Conservation (phyloP, 2,329 filamentous ascomycete genomes). For the Akanthomyces uredinophilus region DNA sequence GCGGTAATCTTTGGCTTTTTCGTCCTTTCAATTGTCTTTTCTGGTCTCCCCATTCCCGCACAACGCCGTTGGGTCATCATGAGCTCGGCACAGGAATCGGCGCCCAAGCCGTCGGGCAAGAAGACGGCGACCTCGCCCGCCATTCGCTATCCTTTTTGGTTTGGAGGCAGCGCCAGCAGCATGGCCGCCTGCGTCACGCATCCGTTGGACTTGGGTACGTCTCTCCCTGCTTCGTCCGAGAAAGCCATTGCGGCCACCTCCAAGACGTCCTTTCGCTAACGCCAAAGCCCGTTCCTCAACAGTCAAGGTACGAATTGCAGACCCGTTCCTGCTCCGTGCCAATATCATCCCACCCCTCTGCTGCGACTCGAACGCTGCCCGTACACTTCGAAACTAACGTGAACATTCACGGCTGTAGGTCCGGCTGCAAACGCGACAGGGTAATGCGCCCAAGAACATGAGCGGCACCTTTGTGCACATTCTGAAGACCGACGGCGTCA, state of each 20-base stretch:
- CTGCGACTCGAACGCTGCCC: background rate
- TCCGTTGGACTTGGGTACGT: slow-evolving; percentile 82
- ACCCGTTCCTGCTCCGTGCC: too few species aligned
- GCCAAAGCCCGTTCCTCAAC: slow-evolving; percentile 16
- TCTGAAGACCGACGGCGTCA: slow-evolving; percentile 66
- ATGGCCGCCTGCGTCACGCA: slow-evolving; percentile 90
- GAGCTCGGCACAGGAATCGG: slow-evolving; percentile 12
- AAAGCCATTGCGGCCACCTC: background rate
- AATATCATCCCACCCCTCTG: too few species aligned
- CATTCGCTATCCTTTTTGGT: slow-evolving; percentile 80
- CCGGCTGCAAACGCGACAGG: slow-evolving; percentile 76
- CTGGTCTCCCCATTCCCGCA: background rate
- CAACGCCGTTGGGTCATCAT: slow-evolving; percentile 1
- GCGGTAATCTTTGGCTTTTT: background rate
- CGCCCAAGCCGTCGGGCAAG: slow-evolving; percentile 19
- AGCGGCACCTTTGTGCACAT: slow-evolving; percentile 80
- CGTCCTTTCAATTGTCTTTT: background rate
- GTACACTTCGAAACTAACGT: slow-evolving; percentile 15
- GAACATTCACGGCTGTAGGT: slow-evolving; percentile 51
- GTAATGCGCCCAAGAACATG: slow-evolving; percentile 75
- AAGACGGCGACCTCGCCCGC: slow-evolving; percentile 36
- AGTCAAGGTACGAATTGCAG: slow-evolving; percentile 45
- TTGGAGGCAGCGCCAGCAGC: slow-evolving; percentile 90
- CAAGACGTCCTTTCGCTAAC: slow-evolving; percentile 19
- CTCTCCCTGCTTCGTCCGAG: background rate